A percentile compares a stretch with the other conserved stretches of the same genome.
phyloP scores from a whole-genome alignment of 345 rosid genomes.

The Populus tremula region DNA sequence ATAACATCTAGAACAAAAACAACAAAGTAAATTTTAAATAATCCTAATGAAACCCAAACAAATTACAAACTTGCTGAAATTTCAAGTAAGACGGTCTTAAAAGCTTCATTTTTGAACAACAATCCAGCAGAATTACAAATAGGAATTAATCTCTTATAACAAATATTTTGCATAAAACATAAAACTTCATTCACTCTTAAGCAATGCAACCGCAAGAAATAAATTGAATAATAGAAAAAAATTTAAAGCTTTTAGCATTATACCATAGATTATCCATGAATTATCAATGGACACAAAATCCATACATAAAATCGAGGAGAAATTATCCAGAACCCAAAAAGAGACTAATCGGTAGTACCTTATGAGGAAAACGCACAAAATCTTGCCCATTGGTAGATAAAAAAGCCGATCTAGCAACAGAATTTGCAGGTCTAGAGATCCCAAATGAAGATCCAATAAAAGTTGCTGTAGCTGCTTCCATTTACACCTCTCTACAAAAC shows the following conservation, averaged over 20 bases:
- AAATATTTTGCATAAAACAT: neutral
- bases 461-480: slow-evolving; percentile 2
- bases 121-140: neutral
- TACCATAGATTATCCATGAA: neutral
- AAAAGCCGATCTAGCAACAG: slow-evolving; percentile 36
- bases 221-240: neutral
- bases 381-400: slow-evolving; percentile 33
- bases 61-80: neutral
- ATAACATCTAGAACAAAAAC: neutral
- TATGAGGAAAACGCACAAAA: slow-evolving; percentile 33
- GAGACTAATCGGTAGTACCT: slow-evolving; percentile 22
- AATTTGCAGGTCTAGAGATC: slow-evolving; percentile 24
- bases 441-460: slow-evolving; percentile 3
- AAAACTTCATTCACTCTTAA: neutral
- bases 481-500: neutral
- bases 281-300: too few relatives aligned
- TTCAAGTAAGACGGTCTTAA: neutral
- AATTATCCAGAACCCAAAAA: neutral
- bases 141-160: neutral
- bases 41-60: neutral
- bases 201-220: neutral
- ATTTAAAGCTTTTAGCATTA: neutral
- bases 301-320: neutral
- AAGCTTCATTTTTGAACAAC: neutral
- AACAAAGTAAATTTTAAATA: neutral